phyloP scores from a whole-genome alignment of 176 grass and related monocot genomes.

The Musa schizocarpa region DNA sequence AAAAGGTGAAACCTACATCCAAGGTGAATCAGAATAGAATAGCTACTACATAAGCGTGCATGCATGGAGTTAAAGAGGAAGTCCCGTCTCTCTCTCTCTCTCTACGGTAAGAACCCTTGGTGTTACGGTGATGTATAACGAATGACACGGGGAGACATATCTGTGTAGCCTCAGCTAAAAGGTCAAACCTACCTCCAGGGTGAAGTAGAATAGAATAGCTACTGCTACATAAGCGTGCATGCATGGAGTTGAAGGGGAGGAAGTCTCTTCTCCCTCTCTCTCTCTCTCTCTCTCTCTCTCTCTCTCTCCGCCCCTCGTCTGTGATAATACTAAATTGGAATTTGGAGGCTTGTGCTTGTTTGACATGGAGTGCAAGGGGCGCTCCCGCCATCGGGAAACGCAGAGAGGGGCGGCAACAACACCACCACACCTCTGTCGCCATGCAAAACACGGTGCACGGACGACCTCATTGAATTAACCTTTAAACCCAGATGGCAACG shows the following conservation, averaged over 20 bases:
- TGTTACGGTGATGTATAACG: too few relatives aligned
- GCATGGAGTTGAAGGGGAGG: not conserved
- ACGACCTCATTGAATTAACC: not conserved
- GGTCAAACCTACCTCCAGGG: not conserved
- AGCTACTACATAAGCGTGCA: constrained; percentile 20
- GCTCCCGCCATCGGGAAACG: constrained; percentile 34
- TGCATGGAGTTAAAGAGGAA: not conserved
- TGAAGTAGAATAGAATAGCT: not conserved
- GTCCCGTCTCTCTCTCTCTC: not conserved
- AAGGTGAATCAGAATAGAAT: not conserved
- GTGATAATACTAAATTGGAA: constrained; percentile 25
- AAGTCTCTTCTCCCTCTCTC: not conserved
- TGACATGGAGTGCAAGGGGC: constrained; percentile 15
- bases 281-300: too few relatives aligned
- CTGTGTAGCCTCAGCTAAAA: not conserved
- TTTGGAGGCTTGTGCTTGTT: constrained; percentile 71
- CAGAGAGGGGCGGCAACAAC: constrained; percentile 38
- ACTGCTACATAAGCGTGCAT: constrained; percentile 18
- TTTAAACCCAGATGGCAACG: too few relatives aligned
- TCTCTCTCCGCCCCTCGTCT: not conserved
- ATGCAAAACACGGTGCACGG: constrained; percentile 10
- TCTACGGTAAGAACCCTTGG: not conserved
- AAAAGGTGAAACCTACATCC: not conserved
- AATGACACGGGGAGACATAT: not conserved
- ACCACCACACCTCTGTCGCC: constrained; percentile 52